phyloP scores from a whole-genome alignment of 164 flowering plant genomes.

The Cinnamomum micranthum region DNA sequence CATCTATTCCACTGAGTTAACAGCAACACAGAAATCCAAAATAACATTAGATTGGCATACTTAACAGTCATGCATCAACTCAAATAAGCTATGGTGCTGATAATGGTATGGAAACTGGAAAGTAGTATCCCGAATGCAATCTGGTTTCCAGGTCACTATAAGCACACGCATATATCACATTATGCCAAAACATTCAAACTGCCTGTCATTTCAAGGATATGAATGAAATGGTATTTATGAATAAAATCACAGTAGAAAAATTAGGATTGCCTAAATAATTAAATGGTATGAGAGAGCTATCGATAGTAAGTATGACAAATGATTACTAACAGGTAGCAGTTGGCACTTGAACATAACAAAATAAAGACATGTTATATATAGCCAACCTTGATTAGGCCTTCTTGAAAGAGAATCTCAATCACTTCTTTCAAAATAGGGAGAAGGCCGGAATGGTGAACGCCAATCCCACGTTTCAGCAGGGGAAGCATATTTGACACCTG shows the following conservation, averaged over 20 bases:
- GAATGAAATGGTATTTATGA: too few relatives aligned
- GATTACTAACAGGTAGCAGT: not conserved
- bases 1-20: too few relatives aligned
- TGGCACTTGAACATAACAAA: not conserved
- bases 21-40: too few relatives aligned
- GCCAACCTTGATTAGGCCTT: constrained; percentile 93
- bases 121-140: too few relatives aligned
- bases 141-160: too few relatives aligned
- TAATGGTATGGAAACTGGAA: too few relatives aligned
- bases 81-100: too few relatives aligned
- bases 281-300: not conserved
- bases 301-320: not conserved
- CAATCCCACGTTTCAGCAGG: constrained; percentile 91
- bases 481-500: constrained; percentile 97
- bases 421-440: constrained; percentile 98
- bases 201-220: too few relatives aligned
- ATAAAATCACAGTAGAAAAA: not conserved
- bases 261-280: not conserved
- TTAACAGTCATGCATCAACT: too few relatives aligned
- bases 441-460: constrained; percentile 99
- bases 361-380: not conserved
- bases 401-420: constrained; percentile 96
- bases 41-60: too few relatives aligned
- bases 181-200: too few relatives aligned
- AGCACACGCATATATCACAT: too few relatives aligned